Evolutionary conservation across 1,284 basidiomycete genomes (phyloP).

Genomic region (Tilletia setariae): DNA sequence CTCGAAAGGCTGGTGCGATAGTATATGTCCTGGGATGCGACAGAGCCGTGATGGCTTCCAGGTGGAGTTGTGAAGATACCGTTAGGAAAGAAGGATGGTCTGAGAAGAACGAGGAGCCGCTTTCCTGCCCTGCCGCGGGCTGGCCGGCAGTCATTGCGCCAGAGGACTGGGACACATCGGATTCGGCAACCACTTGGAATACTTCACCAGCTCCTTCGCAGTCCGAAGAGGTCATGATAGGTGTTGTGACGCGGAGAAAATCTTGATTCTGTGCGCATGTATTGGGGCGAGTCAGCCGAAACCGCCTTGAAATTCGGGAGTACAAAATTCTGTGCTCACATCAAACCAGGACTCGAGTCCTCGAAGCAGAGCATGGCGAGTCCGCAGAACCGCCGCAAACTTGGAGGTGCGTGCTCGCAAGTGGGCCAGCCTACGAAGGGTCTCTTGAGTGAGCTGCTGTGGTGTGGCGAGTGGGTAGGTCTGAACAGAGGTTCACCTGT

Average conservation of each 20-base stretch:
- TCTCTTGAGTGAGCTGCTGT: conserved; percentile 13
- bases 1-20: conserved; percentile 85
- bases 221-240: conserved; percentile 83
- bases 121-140: neutral
- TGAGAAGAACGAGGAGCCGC: conserved; percentile 32
- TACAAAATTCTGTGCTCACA: neutral
- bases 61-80: conserved; percentile 90
- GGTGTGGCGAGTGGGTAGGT: conserved; percentile 27
- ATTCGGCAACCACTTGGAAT: conserved; percentile 67
- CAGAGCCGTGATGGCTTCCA: conserved; percentile 74
- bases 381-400: conserved; percentile 2
- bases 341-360: conserved; percentile 29
- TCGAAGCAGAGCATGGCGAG: conserved; percentile 21
- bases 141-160: conserved; percentile 22
- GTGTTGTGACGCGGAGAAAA: conserved; percentile 77
- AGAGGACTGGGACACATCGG: conserved; percentile 22
- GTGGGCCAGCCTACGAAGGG: neutral
- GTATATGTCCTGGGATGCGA: conserved; percentile 82
- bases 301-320: no score
- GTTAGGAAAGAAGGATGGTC: conserved; percentile 73
- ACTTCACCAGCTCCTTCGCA: conserved; percentile 97
- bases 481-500: neutral
- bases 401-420: neutral
- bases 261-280: conserved; percentile 59
- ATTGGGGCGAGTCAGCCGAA: no score